Evolutionary conservation across 768 basidiomycete genomes (phyloP), one percentile per base, ranked within the genome.

Genomic region (Boletus tomentosulus): DNA sequence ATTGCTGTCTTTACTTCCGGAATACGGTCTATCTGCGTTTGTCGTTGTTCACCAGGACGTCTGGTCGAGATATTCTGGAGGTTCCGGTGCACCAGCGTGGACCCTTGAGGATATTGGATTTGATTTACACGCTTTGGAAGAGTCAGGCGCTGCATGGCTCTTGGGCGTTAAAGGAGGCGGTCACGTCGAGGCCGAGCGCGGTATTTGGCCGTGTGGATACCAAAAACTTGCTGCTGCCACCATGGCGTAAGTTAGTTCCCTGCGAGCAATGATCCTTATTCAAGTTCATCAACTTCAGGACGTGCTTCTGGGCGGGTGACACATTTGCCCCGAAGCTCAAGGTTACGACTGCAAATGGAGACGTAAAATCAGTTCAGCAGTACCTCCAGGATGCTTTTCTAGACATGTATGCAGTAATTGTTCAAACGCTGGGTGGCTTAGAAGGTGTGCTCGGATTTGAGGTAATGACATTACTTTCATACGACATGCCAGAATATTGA

Each of bases 51-150:
- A 98, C 66, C 96, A 96, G 68, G 93, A 98, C 66, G 92, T 98
- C 31, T 98, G 92, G 90, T 96, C 93, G 0, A 84, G 96, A 4
- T 95, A 94, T 62, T 84, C 85, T 3, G 96, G 96, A 8, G 96
- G 96, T 42, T 96, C 92, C 1, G 96, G 97, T 2, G 95, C 96
- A 0, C 97, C 97, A 1, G 92, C 90, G 4, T 99, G 97, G 96
- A 97, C 94, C 1, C 74, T 98, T 1, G 86, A 92, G 55, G 70
- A 80, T 10, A 87, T 85, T 8, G 97, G 96, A 0, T 92, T 98
- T 57, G 89, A 96, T 64, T 72, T 97, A 3, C 73, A 80, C 41
- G 81, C 82, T 1, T 74, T 98, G 3, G 92, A 95, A 57, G 82
- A 87, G 51, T 83, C 86, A 0, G 89, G 87, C 1, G 89, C 93